Evolutionary conservation across 129 eudicot species (phyloP).

Genomic region (Centella asiatica): DNA sequence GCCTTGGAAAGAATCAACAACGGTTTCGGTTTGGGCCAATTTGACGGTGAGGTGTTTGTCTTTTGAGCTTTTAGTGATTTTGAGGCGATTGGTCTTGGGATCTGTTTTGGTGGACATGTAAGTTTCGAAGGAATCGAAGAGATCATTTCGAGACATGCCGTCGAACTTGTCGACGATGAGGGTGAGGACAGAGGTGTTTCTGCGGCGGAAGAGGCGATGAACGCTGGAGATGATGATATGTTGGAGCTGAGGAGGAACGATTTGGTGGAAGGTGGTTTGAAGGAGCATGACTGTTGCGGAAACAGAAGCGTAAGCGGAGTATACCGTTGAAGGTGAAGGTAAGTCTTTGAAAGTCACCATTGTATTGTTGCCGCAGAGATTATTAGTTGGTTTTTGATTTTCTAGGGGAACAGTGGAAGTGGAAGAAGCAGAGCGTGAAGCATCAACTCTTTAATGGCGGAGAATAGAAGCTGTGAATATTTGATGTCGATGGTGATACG

Average conservation of each 20-base stretch:
- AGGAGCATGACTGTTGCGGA: constrained; percentile 29
- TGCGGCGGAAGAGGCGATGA: constrained; percentile 4
- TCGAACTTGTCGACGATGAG: constrained; percentile 28
- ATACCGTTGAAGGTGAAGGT: constrained; percentile 31
- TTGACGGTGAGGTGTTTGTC: constrained; percentile 18
- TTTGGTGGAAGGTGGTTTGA: constrained; percentile 26
- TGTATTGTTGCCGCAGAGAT: too few relatives aligned
- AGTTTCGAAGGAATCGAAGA: constrained; percentile 29
- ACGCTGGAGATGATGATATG: not conserved
- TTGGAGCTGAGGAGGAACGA: constrained; percentile 28
- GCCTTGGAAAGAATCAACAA: constrained; percentile 23
- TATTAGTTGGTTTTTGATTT: too few relatives aligned
- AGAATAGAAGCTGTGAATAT: too few relatives aligned
- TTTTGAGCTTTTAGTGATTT: constrained; percentile 26
- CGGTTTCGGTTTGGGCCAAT: constrained; percentile 19
- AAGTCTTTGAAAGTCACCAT: constrained; percentile 14
- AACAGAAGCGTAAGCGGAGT: constrained; percentile 31
- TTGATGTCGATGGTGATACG: too few relatives aligned
- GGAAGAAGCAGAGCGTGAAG: too few relatives aligned
- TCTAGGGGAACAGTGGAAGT: too few relatives aligned
- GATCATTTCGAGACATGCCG: constrained; percentile 29
- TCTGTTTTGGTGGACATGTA: constrained; percentile 32
- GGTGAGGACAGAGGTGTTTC: constrained; percentile 10
- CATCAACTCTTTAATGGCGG: too few relatives aligned
- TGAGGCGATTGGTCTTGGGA: constrained; percentile 25